Evolutionary conservation across 2,329 filamentous ascomycete genomes (phyloP).

Genomic region (Penicillium sp.): DNA sequence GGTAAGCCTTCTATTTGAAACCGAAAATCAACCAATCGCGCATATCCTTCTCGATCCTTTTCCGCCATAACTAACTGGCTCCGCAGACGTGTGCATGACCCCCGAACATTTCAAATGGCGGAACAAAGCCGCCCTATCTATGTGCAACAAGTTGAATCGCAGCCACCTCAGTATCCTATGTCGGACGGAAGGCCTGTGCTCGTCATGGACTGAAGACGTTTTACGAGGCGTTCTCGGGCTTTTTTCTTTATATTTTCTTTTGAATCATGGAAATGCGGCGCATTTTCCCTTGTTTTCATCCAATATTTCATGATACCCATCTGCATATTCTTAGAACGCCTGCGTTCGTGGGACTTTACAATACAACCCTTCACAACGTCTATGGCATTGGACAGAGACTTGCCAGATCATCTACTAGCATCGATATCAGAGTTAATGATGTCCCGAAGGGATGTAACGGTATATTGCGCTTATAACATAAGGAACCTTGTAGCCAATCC

Average conservation of each 20-base stretch:
- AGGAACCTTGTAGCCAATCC: background rate
- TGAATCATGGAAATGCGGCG: conserved; percentile 3
- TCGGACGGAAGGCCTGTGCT: conserved; percentile 25
- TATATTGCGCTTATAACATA: conserved; percentile 1
- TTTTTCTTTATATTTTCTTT: background rate
- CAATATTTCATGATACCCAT: conserved; percentile 25
- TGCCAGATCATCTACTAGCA: background rate
- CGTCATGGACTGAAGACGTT: conserved; percentile 28
- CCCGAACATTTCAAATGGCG: conserved; percentile 14
- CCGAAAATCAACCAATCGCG: background rate
- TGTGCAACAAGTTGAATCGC: conserved; percentile 22
- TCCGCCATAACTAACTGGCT: background rate
- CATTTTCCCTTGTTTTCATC: background rate
- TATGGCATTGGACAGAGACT: background rate
- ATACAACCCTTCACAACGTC: background rate
- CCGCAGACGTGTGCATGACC: conserved; percentile 19
- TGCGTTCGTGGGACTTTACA: conserved; percentile 2
- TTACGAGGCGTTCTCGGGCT: background rate
- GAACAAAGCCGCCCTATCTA: conserved; percentile 26
- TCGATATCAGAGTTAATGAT: background rate
- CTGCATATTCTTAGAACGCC: conserved; percentile 16
- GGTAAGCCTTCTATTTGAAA: conserved; percentile 18
- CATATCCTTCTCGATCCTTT: background rate
- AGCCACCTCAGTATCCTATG: conserved; percentile 16
- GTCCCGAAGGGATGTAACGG: background rate